Conservation (phyloP, 2,329 filamentous ascomycete species). For the Sarocladium oryzae region DNA sequence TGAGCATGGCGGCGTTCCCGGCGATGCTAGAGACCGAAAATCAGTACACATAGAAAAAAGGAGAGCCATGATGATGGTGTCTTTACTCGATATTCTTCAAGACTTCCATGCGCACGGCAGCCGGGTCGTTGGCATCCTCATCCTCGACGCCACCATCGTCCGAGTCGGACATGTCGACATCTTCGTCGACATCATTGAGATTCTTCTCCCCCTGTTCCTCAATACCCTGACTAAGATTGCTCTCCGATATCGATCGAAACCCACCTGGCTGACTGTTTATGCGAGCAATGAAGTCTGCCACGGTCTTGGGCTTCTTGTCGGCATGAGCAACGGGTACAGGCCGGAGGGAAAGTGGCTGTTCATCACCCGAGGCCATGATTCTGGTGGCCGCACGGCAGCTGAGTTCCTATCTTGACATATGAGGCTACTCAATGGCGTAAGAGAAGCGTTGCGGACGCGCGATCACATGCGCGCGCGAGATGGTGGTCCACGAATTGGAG, state of each 20-base stretch:
- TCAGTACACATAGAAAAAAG: neutral
- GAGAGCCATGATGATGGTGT: neutral
- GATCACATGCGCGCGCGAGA: neutral
- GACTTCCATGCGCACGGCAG: constrained; percentile 50
- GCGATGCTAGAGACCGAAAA: constrained; percentile 22
- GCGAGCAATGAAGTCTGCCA: constrained; percentile 72
- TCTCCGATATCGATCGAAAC: constrained; percentile 65
- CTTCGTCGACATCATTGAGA: constrained; percentile 33
- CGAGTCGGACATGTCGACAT: constrained; percentile 39
- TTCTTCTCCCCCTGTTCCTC: constrained; percentile 35
- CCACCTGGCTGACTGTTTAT: constrained; percentile 73
- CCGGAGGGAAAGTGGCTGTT: constrained; percentile 30
- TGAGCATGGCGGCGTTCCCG: constrained; percentile 55
- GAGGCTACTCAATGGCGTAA: neutral
- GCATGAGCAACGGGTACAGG: constrained; percentile 38
- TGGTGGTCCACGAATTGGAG: neutral
- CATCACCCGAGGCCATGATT: constrained; percentile 25
- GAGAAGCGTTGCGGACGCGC: neutral
- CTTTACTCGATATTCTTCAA: constrained; percentile 51
- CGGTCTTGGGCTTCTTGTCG: constrained; percentile 49
- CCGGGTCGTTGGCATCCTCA: constrained; percentile 34
- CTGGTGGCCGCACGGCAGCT: neutral
- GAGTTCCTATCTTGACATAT: neutral
- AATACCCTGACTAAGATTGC: constrained; percentile 24
- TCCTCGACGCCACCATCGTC: constrained; percentile 40